These are phyloP conservation scores for Hortiboletus flavorubellus DNA, from an alignment of 768 basidiomycete genomes.

Conservation along the genomic window DNA sequence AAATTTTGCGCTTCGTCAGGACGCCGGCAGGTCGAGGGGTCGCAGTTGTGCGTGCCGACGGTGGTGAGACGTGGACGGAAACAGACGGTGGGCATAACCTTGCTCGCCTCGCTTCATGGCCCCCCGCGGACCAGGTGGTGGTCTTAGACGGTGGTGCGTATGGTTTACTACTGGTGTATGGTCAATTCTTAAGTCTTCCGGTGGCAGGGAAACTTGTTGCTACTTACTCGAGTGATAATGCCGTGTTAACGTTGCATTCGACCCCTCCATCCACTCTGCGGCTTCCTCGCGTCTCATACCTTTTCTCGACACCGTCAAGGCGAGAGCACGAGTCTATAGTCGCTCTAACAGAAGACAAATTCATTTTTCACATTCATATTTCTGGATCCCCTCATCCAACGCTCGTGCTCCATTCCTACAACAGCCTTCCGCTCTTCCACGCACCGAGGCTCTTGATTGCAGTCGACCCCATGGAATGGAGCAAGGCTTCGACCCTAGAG, in stretches of 20 bases:
- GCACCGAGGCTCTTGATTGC: constrained; percentile 58
- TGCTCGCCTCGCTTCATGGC: constrained; percentile 49
- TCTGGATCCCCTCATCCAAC: constrained; percentile 33
- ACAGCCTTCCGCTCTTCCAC: constrained; percentile 48
- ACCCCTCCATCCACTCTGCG: constrained; percentile 38
- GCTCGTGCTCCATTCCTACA: constrained; percentile 47
- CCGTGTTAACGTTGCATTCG: constrained; percentile 52
- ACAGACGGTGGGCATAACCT: constrained; percentile 46
- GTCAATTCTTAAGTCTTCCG: constrained; percentile 8
- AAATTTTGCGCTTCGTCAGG: constrained; percentile 62
- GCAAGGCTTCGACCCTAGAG: constrained; percentile 41
- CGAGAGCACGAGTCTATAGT: constrained; percentile 54
- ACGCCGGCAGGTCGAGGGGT: constrained; percentile 79
- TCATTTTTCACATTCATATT: constrained; percentile 55
- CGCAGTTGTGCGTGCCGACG: constrained; percentile 55
- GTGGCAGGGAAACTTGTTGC: constrained; percentile 50
- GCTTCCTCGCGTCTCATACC: constrained; percentile 51
- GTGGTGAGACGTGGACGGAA: constrained; percentile 66
- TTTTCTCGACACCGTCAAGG: constrained; percentile 66
- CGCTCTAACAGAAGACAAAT: constrained; percentile 60
- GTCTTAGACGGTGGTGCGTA: constrained; percentile 61
- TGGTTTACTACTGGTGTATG: not conserved
- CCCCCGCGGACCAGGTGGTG: constrained; percentile 61
- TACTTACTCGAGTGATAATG: constrained; percentile 51
- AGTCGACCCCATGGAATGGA: constrained; percentile 90